These are phyloP conservation scores for Podospora appendiculata DNA, from an alignment of 495 filamentous ascomycete species.

Conservation along the genomic window DNA sequence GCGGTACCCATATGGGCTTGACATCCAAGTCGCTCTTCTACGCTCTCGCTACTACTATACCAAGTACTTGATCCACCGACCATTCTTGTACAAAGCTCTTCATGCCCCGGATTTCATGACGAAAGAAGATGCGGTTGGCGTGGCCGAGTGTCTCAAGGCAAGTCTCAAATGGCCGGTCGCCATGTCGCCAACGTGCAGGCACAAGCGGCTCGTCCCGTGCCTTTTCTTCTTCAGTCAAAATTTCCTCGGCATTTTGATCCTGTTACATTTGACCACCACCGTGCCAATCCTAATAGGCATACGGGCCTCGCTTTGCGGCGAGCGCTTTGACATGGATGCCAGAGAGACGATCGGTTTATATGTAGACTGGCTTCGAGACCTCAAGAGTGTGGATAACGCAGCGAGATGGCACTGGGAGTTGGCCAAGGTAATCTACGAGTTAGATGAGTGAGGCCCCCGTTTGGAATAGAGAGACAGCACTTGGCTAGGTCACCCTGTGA, in stretches of 20 bases:
- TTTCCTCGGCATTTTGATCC: slow-evolving; percentile 47
- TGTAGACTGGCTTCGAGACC: slow-evolving; percentile 48
- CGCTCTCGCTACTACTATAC: slow-evolving; percentile 53
- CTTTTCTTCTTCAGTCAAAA: slow-evolving; percentile 54
- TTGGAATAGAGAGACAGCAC: too few species aligned
- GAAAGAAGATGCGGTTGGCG: slow-evolving; percentile 41
- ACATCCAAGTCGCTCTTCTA: slow-evolving; percentile 48
- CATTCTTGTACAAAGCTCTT: slow-evolving; percentile 55
- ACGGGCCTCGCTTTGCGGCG: slow-evolving; percentile 31
- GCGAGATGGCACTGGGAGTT: slow-evolving; percentile 48
- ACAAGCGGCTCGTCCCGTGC: slow-evolving; percentile 49
- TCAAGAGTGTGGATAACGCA: slow-evolving; percentile 39
- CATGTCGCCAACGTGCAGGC: slow-evolving; percentile 47
- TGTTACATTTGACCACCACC: slow-evolving; percentile 43
- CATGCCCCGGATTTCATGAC: slow-evolving; percentile 48
- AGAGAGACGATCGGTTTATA: slow-evolving; percentile 39
- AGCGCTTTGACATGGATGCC: slow-evolving; percentile 39
- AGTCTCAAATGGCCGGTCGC: slow-evolving; percentile 49
- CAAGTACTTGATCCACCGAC: slow-evolving; percentile 49
- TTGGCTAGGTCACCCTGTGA: too few species aligned
- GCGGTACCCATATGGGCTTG: slow-evolving; percentile 39
- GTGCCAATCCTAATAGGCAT: slow-evolving; percentile 41
- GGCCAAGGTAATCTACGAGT: slow-evolving; percentile 33
- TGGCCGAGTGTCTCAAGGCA: slow-evolving; percentile 43
- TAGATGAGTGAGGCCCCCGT: slow-evolving; percentile 27